Conservation (phyloP, 202 grass and related monocot genomes). For the Elaeis oleifera region DNA sequence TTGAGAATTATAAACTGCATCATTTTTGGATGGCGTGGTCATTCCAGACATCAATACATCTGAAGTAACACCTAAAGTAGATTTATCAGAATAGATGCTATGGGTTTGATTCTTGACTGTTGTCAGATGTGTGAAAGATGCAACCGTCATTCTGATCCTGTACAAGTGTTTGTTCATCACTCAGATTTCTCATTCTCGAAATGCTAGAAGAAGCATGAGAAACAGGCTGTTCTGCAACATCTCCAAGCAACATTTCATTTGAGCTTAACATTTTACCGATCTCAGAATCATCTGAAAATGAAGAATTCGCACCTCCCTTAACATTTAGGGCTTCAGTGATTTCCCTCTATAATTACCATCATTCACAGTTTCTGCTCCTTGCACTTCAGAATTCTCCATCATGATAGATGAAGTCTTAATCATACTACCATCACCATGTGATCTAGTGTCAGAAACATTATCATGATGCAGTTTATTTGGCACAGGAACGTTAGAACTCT, state of each 20-base stretch:
- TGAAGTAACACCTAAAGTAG: too few species aligned
- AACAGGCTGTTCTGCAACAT: neutral
- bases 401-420: neutral
- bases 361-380: neutral
- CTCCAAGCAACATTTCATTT: too few species aligned
- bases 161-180: slow-evolving; percentile 1
- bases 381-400: neutral
- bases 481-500: neutral
- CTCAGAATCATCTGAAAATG: too few species aligned
- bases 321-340: too few species aligned
- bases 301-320: too few species aligned
- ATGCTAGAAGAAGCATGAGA: neutral
- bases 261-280: too few species aligned
- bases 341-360: neutral
- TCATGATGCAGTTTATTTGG: neutral
- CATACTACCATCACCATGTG: neutral
- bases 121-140: too few species aligned
- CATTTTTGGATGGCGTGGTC: neutral
- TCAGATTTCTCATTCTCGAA: neutral
- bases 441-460: neutral
- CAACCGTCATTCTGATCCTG: too few species aligned
- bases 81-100: too few species aligned
- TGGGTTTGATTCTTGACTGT: too few species aligned
- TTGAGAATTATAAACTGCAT: neutral
- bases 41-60: too few species aligned